These are phyloP conservation scores for Iberis pinnata DNA, from an alignment of 345 rosid genomes.

Conservation along the genomic window DNA sequence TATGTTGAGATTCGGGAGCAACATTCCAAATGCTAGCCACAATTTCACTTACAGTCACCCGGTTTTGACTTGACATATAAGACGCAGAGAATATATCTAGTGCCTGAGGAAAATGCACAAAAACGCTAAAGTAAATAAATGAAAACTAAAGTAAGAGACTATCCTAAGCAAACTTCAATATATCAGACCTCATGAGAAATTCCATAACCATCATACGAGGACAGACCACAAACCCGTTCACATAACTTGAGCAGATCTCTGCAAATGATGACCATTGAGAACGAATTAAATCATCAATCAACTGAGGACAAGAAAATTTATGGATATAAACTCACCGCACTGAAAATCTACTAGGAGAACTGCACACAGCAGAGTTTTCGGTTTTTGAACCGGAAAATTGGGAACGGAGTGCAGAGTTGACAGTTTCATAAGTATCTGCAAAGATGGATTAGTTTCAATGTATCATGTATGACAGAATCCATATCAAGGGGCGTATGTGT, in stretches of 20 bases:
- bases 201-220: slow-evolving; percentile 41
- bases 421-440: slow-evolving; percentile 62
- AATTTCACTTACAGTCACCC: slow-evolving; percentile 44
- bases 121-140: slow-evolving; percentile 5
- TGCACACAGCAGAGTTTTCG: slow-evolving; percentile 31
- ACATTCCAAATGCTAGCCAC: slow-evolving; percentile 61
- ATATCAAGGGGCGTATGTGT: slow-evolving; percentile 11
- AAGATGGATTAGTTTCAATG: slow-evolving; percentile 21
- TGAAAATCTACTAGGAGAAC: slow-evolving; percentile 54
- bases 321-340: slow-evolving; percentile 43
- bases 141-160: slow-evolving; percentile 10
- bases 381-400: slow-evolving; percentile 31
- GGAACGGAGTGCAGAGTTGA: slow-evolving; percentile 36
- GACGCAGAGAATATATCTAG: slow-evolving; percentile 71
- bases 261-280: slow-evolving; percentile 27
- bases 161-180: neutral
- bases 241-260: slow-evolving; percentile 98
- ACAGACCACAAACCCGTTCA: slow-evolving; percentile 57
- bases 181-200: slow-evolving; percentile 70
- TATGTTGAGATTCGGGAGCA: slow-evolving; percentile 42
- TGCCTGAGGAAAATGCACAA: slow-evolving; percentile 46
- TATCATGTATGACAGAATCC: slow-evolving; percentile 13
- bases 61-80: slow-evolving; percentile 42
- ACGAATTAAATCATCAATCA: slow-evolving; percentile 19
- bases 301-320: slow-evolving; percentile 6